Evolutionary conservation across 2,329 filamentous ascomycete species (phyloP).

Genomic region (Pyrenochaeta sp.): DNA sequence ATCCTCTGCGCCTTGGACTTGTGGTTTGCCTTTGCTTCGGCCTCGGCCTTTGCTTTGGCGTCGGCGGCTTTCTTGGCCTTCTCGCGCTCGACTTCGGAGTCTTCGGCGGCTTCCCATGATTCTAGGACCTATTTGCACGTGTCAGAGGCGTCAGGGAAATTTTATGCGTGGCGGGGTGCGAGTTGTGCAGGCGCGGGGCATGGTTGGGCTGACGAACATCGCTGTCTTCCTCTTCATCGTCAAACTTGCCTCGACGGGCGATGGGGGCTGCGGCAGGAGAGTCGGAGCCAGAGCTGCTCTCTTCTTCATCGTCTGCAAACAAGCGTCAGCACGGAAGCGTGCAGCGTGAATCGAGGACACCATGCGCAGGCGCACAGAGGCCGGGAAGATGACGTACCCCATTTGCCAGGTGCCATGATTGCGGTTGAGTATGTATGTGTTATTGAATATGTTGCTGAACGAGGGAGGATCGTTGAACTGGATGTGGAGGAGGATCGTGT

Average conservation of each 20-base stretch:
- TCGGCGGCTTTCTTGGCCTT: conserved; percentile 88
- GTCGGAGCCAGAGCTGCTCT: conserved; percentile 56
- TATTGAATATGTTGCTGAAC: neutral
- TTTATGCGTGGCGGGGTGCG: conserved; percentile 22
- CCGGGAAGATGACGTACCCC: conserved; percentile 50
- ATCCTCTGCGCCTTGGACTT: conserved; percentile 89
- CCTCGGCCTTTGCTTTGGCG: conserved; percentile 87
- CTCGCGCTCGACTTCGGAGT: conserved; percentile 95
- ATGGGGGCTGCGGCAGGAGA: conserved; percentile 57
- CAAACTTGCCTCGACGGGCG: conserved; percentile 73
- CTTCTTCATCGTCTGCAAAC: conserved; percentile 69
- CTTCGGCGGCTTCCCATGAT: conserved; percentile 95
- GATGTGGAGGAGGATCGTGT: conserved; percentile 3
- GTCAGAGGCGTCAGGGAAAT: conserved; percentile 25
- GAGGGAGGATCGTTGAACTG: too few relatives aligned
- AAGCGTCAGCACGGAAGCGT: too few relatives aligned
- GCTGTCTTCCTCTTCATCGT: conserved; percentile 87
- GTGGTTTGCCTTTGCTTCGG: conserved; percentile 86
- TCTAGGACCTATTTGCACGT: conserved; percentile 75
- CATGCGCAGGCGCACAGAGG: conserved; percentile 31
- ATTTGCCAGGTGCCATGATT: conserved; percentile 50
- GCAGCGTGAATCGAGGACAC: too few relatives aligned
- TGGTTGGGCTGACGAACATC: conserved; percentile 67
- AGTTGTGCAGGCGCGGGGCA: conserved; percentile 22
- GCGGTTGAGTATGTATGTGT: conserved; percentile 19